A percentile compares a stretch with the other conserved stretches of the same genome.
These are phyloP conservation scores for Solanum peruvianum DNA, from an alignment of 257 asterid genomes.

Conservation along the genomic window DNA sequence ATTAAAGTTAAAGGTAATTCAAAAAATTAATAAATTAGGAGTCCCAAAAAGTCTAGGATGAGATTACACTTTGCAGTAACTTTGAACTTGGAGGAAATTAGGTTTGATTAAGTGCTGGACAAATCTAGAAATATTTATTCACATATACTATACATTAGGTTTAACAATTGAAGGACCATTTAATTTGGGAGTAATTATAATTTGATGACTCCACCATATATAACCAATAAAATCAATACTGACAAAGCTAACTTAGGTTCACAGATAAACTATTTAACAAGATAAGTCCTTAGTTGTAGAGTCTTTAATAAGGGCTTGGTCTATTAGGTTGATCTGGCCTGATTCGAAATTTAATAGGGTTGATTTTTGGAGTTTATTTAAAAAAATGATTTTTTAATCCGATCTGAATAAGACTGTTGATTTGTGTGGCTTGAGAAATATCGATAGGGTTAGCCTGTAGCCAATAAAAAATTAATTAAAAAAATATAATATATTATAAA, in stretches of 20 bases:
- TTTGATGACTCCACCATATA: neutral
- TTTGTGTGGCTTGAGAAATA: too few species aligned
- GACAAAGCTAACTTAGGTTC: neutral
- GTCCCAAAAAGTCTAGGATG: neutral
- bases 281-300: neutral
- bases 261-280: neutral
- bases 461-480: too few species aligned
- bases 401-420: too few species aligned
- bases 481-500: too few species aligned
- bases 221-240: neutral
- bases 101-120: neutral
- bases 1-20: too few species aligned
- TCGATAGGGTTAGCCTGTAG: too few species aligned
- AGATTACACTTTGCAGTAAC: neutral
- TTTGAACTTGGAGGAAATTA: neutral
- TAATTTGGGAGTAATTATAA: neutral
- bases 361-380: too few species aligned
- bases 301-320: too few species aligned
- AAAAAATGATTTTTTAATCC: too few species aligned
- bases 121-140: neutral
- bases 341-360: too few species aligned
- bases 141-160: neutral
- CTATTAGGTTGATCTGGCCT: accelerated
- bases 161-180: neutral
- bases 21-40: neutral